Percentiles rank a stretch among this genome's conserved stretches.
Conservation (phyloP, 2,329 filamentous ascomycete species). For the Fusarium austroafricanum region DNA sequence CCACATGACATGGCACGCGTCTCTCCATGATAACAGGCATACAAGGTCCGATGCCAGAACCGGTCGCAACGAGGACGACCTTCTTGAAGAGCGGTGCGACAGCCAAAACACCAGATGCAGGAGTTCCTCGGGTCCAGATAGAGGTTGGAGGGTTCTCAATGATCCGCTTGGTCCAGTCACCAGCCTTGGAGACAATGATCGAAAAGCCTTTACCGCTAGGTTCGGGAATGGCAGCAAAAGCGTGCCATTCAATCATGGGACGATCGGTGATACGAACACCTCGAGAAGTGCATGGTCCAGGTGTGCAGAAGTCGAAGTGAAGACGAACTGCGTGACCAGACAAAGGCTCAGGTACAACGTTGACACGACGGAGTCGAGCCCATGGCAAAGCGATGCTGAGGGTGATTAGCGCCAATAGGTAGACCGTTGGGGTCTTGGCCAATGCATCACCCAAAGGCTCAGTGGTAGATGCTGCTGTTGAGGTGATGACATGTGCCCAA, state of each 20-base stretch:
- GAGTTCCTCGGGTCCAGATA: conserved; percentile 72
- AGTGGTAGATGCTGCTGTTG: conserved; percentile 55
- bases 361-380: conserved; percentile 72
- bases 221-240: conserved; percentile 75
- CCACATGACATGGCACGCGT: conserved; percentile 29
- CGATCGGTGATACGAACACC: conserved; percentile 66
- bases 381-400: conserved; percentile 55
- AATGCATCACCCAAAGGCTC: conserved; percentile 16
- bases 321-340: conserved; percentile 77
- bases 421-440: conserved; percentile 20
- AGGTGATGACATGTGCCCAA: conserved; percentile 68
- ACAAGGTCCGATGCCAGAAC: conserved; percentile 36
- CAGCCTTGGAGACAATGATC: conserved; percentile 73
- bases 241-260: conserved; percentile 74
- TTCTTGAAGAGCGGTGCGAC: conserved; percentile 36
- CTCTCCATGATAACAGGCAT: conserved; percentile 37
- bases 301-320: conserved; percentile 69
- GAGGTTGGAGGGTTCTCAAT: conserved; percentile 68
- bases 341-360: conserved; percentile 70
- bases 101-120: conserved; percentile 61
- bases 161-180: conserved; percentile 73
- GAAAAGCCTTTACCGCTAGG: conserved; percentile 65
- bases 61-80: conserved; percentile 35
- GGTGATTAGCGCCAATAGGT: conserved; percentile 15
- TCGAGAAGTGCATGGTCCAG: conserved; percentile 43